These are phyloP conservation scores for Acacia crassicarpa DNA, from an alignment of 306 rosid genomes.

Conservation along the genomic window DNA sequence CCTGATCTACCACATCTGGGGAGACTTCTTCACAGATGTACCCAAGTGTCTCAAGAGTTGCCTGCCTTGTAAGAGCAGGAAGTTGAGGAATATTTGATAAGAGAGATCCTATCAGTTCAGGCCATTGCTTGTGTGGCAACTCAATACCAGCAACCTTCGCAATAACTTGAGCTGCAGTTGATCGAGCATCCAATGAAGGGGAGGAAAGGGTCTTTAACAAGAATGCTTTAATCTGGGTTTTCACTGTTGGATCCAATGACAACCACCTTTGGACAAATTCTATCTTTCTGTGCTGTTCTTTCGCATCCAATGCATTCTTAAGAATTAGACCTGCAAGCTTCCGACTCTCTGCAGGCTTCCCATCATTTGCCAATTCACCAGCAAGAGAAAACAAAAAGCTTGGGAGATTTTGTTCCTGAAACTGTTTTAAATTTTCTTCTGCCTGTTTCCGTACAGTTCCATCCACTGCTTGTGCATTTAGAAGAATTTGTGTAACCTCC, in stretches of 20 bases:
- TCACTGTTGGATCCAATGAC: slow-evolving; percentile 60
- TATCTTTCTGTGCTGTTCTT: slow-evolving; percentile 82
- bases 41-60: slow-evolving; percentile 93
- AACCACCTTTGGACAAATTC: slow-evolving; percentile 88
- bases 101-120: slow-evolving; percentile 75
- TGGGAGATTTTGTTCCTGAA: slow-evolving; percentile 92
- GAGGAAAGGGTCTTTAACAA: slow-evolving; percentile 79
- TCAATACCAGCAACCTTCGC: slow-evolving; percentile 94
- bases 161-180: slow-evolving; percentile 89
- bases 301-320: slow-evolving; percentile 93
- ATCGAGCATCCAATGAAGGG: slow-evolving; percentile 71
- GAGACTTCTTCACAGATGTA: slow-evolving; percentile 94
- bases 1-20: slow-evolving; percentile 68
- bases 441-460: slow-evolving; percentile 74
- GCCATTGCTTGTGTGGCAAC: slow-evolving; percentile 92
- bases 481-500: slow-evolving; percentile 88
- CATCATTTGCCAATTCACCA: slow-evolving; percentile 85
- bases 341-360: slow-evolving; percentile 87
- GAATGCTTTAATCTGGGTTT: slow-evolving; percentile 70
- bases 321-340: slow-evolving; percentile 82
- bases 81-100: slow-evolving; percentile 75
- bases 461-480: slow-evolving; percentile 93
- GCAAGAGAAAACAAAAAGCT: slow-evolving; percentile 85
- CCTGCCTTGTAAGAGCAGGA: slow-evolving; percentile 76
- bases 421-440: slow-evolving; percentile 77